Evolutionary conservation across 306 rosid species (phyloP), one percentile per base, ranked within the genome.

Genomic region (Cicer bijugum): DNA sequence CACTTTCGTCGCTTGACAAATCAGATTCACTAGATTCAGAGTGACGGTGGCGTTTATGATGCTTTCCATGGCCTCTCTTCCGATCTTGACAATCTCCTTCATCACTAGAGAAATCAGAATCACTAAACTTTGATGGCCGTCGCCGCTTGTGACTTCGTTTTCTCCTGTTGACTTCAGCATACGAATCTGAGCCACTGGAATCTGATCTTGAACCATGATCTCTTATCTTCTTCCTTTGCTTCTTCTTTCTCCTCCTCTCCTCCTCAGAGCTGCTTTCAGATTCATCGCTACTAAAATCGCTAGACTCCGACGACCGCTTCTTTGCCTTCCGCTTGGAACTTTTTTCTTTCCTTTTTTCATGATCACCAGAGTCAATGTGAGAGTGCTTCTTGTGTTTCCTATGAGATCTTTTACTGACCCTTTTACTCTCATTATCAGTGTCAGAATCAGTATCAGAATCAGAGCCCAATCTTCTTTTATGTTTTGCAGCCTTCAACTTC

Each of bases 361-460:
- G 83, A 69, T 88, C 92, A 40, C 82, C 87, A 4, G 86, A 80
- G 79, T 85, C 93, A 3, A 71, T 63, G 83, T 84, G 87, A 71
- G 86, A 45, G 71, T 71, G 92, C 82, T 78, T 88, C 86, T 60
- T 88, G 80, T 89, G 88, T 85, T 88, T 91, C 87, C 82, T 88
- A 79, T 87, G 87, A 61, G 51, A 66, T 82, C 86, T 85, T 87
- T 82, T 91, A 63, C 83, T 75, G 14, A 79, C 74, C 84, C 67
- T 91, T 59, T 82, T 82, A 39, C 84, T 75, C 69, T 79, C 86
- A 47, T 83, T 84, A 45, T 75, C 82, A 72, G 69, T 79, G 67
- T 83, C 87, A 79, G 63, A n/a, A 71, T 87, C 96, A 37, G 77
- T 61, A 39, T 84, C 89, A 59, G 76, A 81, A 19, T 80, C 87